A percentile compares a stretch with the other conserved stretches of the same genome.
phyloP scores from a whole-genome alignment of 441 rosid genomes.

The Populus trichocarpa region DNA sequence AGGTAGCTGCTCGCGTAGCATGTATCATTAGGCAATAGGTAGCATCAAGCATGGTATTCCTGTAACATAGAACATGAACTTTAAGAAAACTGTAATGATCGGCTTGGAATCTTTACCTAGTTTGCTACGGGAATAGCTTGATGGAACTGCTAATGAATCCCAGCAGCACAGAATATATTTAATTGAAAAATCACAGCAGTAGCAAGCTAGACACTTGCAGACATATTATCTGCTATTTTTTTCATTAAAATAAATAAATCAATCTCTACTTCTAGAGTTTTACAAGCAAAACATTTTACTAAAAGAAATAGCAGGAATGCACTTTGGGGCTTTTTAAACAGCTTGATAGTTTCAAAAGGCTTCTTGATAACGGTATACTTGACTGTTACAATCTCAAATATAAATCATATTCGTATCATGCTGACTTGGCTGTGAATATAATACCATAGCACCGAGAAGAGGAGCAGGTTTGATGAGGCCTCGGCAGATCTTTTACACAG shows the following conservation, averaged over 20 bases:
- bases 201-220: not conserved
- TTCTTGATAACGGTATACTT: not conserved
- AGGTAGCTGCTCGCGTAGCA: too few species aligned
- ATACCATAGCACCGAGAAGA: not conserved
- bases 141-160: not conserved
- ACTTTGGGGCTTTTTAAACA: not conserved
- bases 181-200: not conserved
- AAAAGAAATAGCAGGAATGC: not conserved
- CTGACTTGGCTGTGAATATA: not conserved
- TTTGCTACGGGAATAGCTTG: too few species aligned
- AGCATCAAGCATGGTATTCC: too few species aligned
- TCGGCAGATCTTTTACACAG: constrained; percentile 21
- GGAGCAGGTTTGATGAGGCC: not conserved
- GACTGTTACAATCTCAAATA: not conserved
- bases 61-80: too few species aligned
- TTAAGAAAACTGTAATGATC: too few species aligned
- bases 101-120: too few species aligned
- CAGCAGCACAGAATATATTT: not conserved
- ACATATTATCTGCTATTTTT: not conserved
- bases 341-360: constrained; percentile 9
- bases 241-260: not conserved
- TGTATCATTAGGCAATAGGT: too few species aligned
- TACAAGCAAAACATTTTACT: not conserved
- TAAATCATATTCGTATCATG: not conserved
- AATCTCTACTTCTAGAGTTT: not conserved